Conservation (phyloP, 2,329 filamentous ascomycete genomes). For the Colletotrichum sp. region DNA sequence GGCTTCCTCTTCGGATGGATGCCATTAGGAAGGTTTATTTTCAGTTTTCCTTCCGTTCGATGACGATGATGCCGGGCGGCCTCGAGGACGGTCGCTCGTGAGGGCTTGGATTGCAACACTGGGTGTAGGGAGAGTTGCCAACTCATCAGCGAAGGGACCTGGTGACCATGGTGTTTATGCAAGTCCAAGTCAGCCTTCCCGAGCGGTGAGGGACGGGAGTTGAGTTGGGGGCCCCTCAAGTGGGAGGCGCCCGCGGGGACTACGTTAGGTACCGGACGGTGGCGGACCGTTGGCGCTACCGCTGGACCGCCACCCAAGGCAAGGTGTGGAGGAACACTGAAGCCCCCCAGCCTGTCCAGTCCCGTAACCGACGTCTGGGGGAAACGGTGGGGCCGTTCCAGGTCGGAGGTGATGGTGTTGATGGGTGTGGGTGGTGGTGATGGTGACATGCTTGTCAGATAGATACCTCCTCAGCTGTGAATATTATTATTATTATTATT, state of each 20-base stretch:
- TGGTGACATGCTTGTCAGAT: background rate
- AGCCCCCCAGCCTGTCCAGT: background rate
- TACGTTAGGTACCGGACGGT: background rate
- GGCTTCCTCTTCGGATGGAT: background rate
- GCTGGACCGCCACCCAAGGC: background rate
- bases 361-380: background rate
- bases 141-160: slow-evolving; percentile 16
- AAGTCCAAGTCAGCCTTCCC: slow-evolving; percentile 22
- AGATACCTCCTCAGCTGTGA: background rate
- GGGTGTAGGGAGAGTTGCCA: slow-evolving; percentile 15
- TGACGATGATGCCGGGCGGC: background rate
- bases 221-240: background rate
- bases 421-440: background rate
- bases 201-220: slow-evolving; percentile 18
- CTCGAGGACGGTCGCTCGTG: background rate
- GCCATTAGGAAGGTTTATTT: background rate
- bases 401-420: background rate
- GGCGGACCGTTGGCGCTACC: slow-evolving; percentile 17
- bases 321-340: background rate
- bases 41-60: background rate
- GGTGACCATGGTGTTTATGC: slow-evolving; percentile 23
- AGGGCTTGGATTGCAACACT: slow-evolving; percentile 1
- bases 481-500: background rate
- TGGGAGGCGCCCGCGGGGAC: background rate
- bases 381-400: slow-evolving; percentile 9